Percentiles rank a stretch among this genome's conserved stretches.
These are phyloP conservation scores for Silene conica DNA, from an alignment of 148 eudicot species.

Conservation along the genomic window DNA sequence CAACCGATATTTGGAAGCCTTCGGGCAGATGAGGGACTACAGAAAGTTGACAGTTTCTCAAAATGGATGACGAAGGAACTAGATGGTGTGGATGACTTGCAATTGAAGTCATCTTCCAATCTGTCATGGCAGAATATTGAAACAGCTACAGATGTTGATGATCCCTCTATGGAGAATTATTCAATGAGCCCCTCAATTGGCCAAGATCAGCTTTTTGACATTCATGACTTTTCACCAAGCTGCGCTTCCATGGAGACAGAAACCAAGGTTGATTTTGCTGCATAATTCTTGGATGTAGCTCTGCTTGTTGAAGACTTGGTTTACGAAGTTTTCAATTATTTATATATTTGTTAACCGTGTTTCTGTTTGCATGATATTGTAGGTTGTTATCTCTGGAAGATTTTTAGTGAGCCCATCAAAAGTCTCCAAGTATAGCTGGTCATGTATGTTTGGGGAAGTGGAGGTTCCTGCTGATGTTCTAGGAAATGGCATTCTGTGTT, in stretches of 20 bases:
- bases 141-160: conserved; percentile 37
- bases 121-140: conserved; percentile 52
- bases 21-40: conserved; percentile 37
- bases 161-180: conserved; percentile 42
- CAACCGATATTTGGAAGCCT: conserved; percentile 38
- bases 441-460: conserved; percentile 96
- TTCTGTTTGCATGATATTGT: conserved; percentile 21
- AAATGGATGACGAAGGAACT: conserved; percentile 67
- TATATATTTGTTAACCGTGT: not conserved
- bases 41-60: conserved; percentile 64
- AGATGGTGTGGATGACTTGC: conserved; percentile 44
- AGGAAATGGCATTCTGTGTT: conserved; percentile 63
- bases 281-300: not conserved
- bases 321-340: not conserved
- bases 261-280: conserved; percentile 42
- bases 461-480: conserved; percentile 86
- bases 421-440: conserved; percentile 54
- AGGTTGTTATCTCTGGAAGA: conserved; percentile 78
- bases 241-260: conserved; percentile 40
- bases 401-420: conserved; percentile 67
- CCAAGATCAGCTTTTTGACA: conserved; percentile 66
- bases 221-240: conserved; percentile 54
- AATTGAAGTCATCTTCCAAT: conserved; percentile 43
- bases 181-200: conserved; percentile 59
- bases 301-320: not conserved